Evolutionary conservation across 768 basidiomycete genomes (phyloP), one percentile per base, ranked within the genome.

Genomic region (Leccinellum rugosiceps): DNA sequence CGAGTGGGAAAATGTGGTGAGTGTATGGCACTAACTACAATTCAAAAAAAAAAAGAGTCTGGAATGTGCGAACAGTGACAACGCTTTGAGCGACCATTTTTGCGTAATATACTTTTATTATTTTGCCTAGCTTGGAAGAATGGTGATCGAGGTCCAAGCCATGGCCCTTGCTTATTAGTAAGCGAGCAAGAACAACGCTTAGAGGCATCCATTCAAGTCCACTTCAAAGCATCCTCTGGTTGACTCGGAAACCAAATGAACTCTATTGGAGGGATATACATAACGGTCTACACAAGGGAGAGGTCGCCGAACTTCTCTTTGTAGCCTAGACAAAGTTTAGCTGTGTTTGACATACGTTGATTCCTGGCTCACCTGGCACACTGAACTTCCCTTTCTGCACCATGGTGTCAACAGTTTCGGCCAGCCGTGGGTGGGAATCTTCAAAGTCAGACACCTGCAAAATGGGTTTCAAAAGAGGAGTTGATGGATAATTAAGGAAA

Each of bases 361-460:
- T 19, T 15, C 15, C 15, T 19, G 15, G 17, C 80, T 53, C 71
- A 88, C 94, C 95, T 68, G 96, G 96, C 57, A 98, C 95, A 68
- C 89, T 93, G 89, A 93, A 97, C 80, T 98, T 97, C 75, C 95
- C 95, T 79, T 98, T 94, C 84, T 89, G 87, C 62, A 98, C 74
- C 94, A 97, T 96, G 64, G 81, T 90, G 78, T 98, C 93, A 58
- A 97, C 92, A 44, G 90, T 86, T 75, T 97, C 86, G 38, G 80
- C 77, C 73, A 98, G 86, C 74, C 92, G 92, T 17, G 97, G 97
- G 75, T 97, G 90, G 25, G 96, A 96, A 60, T 87, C 81, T 64
- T 87, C 86, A 65, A 98, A 91, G 60, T 99, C 96, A 68, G 89
- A 87, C 60, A 87, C 80, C 94, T 96, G 65, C 56, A 17, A 30